Conservation (phyloP, 2,329 filamentous ascomycete species). For the Curvularia sp. region DNA sequence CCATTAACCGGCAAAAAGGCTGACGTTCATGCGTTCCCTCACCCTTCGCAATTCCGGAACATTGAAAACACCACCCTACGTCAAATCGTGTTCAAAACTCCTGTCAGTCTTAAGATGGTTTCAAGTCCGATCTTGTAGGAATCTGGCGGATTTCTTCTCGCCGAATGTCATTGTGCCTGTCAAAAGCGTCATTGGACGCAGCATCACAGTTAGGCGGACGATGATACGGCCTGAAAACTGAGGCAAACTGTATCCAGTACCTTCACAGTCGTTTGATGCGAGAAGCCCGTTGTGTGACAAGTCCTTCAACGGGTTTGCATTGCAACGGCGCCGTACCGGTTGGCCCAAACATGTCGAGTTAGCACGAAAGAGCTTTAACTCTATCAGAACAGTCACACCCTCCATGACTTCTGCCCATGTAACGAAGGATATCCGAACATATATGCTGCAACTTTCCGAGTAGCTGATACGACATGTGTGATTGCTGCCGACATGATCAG, state of each 20-base stretch:
- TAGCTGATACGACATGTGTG: neutral
- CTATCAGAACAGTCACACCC: neutral
- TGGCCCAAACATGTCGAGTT: constrained; percentile 19
- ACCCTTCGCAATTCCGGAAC: constrained; percentile 29
- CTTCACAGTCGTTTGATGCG: constrained; percentile 25
- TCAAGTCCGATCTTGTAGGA: constrained; percentile 45
- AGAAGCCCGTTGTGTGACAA: constrained; percentile 34
- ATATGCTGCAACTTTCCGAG: neutral
- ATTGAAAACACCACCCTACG: constrained; percentile 27
- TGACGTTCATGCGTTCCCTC: constrained; percentile 38
- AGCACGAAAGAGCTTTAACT: constrained; percentile 4
- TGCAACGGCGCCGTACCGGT: constrained; percentile 24
- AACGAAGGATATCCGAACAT: neutral
- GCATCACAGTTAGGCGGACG: constrained; percentile 21
- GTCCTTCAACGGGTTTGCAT: constrained; percentile 26
- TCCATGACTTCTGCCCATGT: neutral
- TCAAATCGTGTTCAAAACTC: constrained; percentile 23
- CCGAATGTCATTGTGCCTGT: constrained; percentile 32
- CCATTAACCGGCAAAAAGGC: constrained; percentile 22
- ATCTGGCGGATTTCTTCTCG: constrained; percentile 22
- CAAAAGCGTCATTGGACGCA: constrained; percentile 31
- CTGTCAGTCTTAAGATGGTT: constrained; percentile 39
- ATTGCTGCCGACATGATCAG: constrained; percentile 5
- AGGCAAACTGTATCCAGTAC: constrained; percentile 6
- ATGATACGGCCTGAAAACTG: constrained; percentile 8